phyloP scores from a whole-genome alignment of 192 early-diverging fungal species.

The Umbelopsis ramanniana region DNA sequence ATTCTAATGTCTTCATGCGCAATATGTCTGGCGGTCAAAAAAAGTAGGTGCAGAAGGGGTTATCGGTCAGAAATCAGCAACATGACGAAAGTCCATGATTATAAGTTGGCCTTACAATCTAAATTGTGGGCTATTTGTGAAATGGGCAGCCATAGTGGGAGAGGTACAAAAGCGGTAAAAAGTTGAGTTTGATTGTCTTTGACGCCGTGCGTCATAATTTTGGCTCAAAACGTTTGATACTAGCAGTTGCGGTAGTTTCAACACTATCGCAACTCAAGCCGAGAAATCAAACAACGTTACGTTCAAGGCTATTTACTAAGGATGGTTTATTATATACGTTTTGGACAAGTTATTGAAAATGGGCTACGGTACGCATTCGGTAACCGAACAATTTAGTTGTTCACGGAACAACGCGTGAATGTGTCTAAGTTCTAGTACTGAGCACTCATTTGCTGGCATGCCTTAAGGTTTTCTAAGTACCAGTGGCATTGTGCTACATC shows the following conservation, averaged over 20 bases:
- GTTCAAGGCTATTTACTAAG: too few species aligned
- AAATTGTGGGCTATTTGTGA: neutral
- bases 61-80: neutral
- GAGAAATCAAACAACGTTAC: too few species aligned
- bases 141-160: neutral
- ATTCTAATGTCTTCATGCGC: slow-evolving; percentile 2
- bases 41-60: neutral
- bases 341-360: too few species aligned
- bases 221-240: neutral
- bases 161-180: neutral
- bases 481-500: slow-evolving; percentile 86
- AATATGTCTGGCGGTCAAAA: neutral
- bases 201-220: neutral
- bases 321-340: too few species aligned
- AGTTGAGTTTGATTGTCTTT: slow-evolving; percentile 16
- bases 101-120: neutral
- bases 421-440: slow-evolving; percentile 36
- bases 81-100: neutral
- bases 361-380: too few species aligned
- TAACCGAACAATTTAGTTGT: too few species aligned
- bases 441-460: slow-evolving; percentile 72
- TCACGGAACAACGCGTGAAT: neutral
- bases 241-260: neutral
- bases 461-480: slow-evolving; percentile 90
- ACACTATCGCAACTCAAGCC: too few species aligned